phyloP scores from a whole-genome alignment of 1,139 yeast species.

The Arxiozyma bovina region DNA sequence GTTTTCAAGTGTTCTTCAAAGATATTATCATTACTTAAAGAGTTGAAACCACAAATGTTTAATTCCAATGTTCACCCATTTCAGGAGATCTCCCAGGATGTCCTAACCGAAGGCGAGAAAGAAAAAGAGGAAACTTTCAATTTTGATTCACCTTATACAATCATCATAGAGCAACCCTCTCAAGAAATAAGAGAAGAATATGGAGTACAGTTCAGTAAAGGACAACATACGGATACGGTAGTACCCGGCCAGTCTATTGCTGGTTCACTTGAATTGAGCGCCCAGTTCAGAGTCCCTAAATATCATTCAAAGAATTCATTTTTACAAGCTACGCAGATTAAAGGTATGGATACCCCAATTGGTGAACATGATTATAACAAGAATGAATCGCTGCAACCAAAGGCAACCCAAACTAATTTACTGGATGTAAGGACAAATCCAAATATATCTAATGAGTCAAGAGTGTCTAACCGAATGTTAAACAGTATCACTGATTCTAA shows the following conservation, averaged over 20 bases:
- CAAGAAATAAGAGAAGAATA: slow-evolving; percentile 22
- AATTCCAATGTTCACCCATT: background rate
- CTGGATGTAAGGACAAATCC: background rate
- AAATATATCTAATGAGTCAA: background rate
- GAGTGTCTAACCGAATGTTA: slow-evolving; percentile 17
- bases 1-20: slow-evolving; percentile 30
- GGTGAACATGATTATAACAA: slow-evolving; percentile 11
- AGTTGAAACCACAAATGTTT: slow-evolving; percentile 17
- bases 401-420: background rate
- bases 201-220: slow-evolving; percentile 15
- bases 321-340: slow-evolving; percentile 25
- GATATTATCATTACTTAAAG: slow-evolving; percentile 11
- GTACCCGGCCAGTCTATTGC: slow-evolving; percentile 35
- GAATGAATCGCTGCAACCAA: background rate
- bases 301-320: slow-evolving; percentile 32
- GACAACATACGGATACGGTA: slow-evolving; percentile 24
- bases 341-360: slow-evolving; percentile 26
- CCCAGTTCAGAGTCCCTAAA: slow-evolving; percentile 32
- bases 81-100: background rate
- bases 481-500: slow-evolving; percentile 17
- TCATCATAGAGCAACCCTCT: slow-evolving; percentile 27
- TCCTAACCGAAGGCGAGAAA: background rate
- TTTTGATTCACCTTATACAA: slow-evolving; percentile 21
- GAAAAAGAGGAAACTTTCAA: background rate
- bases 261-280: slow-evolving; percentile 33